Base-by-base conservation (phyloP, 2,329 filamentous ascomycete genomes). In the Colletotrichum sp. region DNA sequence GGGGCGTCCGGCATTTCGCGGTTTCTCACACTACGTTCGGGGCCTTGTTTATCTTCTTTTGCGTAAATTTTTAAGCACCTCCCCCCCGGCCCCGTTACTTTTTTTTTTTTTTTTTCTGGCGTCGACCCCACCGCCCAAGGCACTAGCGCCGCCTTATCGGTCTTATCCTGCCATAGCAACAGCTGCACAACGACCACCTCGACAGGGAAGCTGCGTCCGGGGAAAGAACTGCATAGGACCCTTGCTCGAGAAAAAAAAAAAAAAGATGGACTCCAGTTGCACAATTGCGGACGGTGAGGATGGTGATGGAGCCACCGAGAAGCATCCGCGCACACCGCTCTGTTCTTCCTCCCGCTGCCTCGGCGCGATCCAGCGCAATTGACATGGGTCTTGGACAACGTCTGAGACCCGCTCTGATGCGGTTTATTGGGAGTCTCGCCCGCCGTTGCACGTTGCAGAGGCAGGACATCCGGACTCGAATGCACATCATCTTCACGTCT, bases 101-200 rank as follows among this genome's bases (percentile, higher is more conserved):
- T 44, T 71, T 18, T 39, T 68, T 78, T 77, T 76, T 76, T 75
- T 59, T 55, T 44, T 71, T 18, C 32, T 36, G 36, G 39, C 28
- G 34, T 65, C 60, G 57, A 77, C 77, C 77, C 76, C 76, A 77
- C 76, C 66, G 63, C 26, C 21, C 26, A 62, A 32, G 49, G 39
- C 76, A 44, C 76, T 77, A 77, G 74, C 34, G 39, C 34, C 64
- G 32, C 55, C 77, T 77, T 78, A 75, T 77, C 75, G 60, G 67
- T 55, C 76, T 74, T 77, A 75, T 73, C 64, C 34, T 34, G 15
- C 64, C 73, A 76, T 77, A 63, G 76, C 75, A 77, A 77, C 76
- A n/a, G 52, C 75, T 39, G 75, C 49, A 63, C 75, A 68, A 77
- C 76, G 64, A 65, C 73, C 5, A 49, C 39, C 39, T n/a, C 1